These are phyloP conservation scores for Trichoderma sp. DNA, from an alignment of 2,329 filamentous ascomycete genomes.

Conservation along the genomic window DNA sequence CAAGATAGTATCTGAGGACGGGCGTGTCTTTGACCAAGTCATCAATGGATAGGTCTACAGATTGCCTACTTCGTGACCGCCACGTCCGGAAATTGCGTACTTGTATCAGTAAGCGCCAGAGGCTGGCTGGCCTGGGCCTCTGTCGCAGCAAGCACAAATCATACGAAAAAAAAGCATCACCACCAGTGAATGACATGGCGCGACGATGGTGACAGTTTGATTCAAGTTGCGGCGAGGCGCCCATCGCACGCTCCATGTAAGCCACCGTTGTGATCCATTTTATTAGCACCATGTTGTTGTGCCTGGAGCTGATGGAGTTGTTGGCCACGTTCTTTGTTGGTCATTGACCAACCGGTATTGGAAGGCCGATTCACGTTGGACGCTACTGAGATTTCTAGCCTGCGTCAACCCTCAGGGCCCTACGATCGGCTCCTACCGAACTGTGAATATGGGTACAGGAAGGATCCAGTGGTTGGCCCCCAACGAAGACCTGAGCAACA, in stretches of 20 bases:
- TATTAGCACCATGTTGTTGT: slow-evolving; percentile 10
- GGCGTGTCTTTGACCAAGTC: not conserved
- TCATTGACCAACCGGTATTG: slow-evolving; percentile 9
- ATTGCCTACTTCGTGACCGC: not conserved
- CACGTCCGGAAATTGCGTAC: not conserved
- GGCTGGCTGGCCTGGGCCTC: not conserved
- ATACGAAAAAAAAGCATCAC: not conserved
- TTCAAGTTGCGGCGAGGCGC: not conserved
- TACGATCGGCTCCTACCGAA: slow-evolving; percentile 11
- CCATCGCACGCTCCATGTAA: not conserved
- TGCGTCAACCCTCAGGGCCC: not conserved
- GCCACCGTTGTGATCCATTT: slow-evolving; percentile 1
- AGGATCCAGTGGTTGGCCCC: not conserved
- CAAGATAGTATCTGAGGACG: not conserved
- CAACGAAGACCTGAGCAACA: not conserved
- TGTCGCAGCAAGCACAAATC: not conserved
- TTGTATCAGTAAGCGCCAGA: not conserved
- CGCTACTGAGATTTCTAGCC: not conserved
- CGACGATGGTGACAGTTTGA: not conserved
- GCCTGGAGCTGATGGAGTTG: not conserved
- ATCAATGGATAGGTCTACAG: not conserved
- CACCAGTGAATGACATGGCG: not conserved
- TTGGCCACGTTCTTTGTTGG: not conserved
- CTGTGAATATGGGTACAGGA: not conserved
- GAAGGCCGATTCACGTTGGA: not conserved